A percentile compares a stretch with the other conserved stretches of the same genome.
These are phyloP conservation scores for Kingdonia uniflora DNA, from an alignment of 164 flowering plant genomes.

Conservation along the genomic window DNA sequence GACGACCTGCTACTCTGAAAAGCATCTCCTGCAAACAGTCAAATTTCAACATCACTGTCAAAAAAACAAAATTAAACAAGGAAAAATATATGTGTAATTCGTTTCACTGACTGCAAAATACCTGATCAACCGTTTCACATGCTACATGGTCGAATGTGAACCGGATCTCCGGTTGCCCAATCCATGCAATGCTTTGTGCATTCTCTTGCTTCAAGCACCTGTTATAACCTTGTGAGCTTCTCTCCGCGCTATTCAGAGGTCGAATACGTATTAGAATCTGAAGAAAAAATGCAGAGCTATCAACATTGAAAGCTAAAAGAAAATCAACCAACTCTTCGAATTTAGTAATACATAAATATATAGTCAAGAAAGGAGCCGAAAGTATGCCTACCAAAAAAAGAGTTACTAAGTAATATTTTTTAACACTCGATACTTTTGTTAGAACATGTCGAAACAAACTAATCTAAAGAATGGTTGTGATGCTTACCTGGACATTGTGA, in stretches of 20 bases:
- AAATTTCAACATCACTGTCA: slow-evolving; percentile 2
- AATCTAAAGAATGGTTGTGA: neutral
- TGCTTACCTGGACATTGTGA: slow-evolving; percentile 88
- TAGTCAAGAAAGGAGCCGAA: too few relatives aligned
- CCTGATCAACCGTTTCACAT: slow-evolving; percentile 96
- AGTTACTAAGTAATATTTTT: too few relatives aligned
- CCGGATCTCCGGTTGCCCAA: slow-evolving; percentile 86
- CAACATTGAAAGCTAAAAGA: too few relatives aligned
- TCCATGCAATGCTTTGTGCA: slow-evolving; percentile 76
- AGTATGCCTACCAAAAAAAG: too few relatives aligned
- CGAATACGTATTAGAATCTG: slow-evolving; percentile 92
- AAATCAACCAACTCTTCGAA: too few relatives aligned
- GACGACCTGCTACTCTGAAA: slow-evolving; percentile 82
- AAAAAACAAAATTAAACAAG: neutral
- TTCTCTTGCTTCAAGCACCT: slow-evolving; percentile 96
- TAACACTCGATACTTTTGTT: too few relatives aligned
- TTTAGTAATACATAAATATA: too few relatives aligned
- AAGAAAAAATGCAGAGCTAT: too few relatives aligned
- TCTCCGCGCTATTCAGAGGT: slow-evolving; percentile 76
- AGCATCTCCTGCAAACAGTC: slow-evolving; percentile 65
- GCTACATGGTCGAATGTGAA: slow-evolving; percentile 97
- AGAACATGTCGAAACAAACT: too few relatives aligned
- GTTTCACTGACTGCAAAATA: slow-evolving; percentile 8
- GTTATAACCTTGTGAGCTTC: slow-evolving; percentile 46
- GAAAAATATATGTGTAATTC: too few relatives aligned